These are phyloP conservation scores for Trichosporon faecale DNA, from an alignment of 1,284 basidiomycete species.

Conservation along the genomic window DNA sequence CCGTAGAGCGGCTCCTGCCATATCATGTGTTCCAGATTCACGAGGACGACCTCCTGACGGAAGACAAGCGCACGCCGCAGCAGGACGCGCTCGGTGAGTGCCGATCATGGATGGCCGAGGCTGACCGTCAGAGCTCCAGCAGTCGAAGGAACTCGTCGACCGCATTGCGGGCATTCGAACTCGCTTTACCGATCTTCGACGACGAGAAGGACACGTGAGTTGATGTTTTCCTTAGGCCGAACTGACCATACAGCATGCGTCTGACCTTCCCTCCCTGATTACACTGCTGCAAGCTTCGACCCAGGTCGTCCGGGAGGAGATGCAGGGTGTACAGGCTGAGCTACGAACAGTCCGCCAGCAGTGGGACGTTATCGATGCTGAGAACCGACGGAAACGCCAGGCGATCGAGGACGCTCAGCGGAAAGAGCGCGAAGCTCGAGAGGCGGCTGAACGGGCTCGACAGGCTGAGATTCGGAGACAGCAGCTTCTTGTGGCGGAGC, in stretches of 20 bases:
- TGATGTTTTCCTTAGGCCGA: background rate
- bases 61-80: conserved; percentile 16
- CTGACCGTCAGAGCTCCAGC: conserved; percentile 8
- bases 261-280: conserved; percentile 38
- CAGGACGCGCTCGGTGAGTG: conserved; percentile 19
- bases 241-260: conserved; percentile 30
- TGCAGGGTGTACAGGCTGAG: conserved; percentile 28
- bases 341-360: conserved; percentile 19
- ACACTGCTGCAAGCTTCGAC: conserved; percentile 33
- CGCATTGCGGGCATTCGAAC: conserved; percentile 31
- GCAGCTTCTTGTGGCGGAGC: conserved; percentile 3
- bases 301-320: conserved; percentile 30
- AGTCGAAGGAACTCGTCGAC: conserved; percentile 21
- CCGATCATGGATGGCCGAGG: too few species aligned
- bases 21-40: conserved; percentile 48
- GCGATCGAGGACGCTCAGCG: conserved; percentile 24
- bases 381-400: conserved; percentile 21
- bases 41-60: conserved; percentile 38
- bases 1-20: conserved; percentile 40
- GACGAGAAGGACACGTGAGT: conserved; percentile 40
- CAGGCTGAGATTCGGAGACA: conserved; percentile 10
- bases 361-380: conserved; percentile 7
- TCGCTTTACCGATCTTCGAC: conserved; percentile 31
- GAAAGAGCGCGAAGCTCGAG: conserved; percentile 20
- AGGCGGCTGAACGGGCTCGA: conserved; percentile 13